Percentiles rank a stretch among this genome's conserved stretches.
Conservation (phyloP, 1,284 basidiomycete species). For the Acaromyces ingoldii region DNA sequence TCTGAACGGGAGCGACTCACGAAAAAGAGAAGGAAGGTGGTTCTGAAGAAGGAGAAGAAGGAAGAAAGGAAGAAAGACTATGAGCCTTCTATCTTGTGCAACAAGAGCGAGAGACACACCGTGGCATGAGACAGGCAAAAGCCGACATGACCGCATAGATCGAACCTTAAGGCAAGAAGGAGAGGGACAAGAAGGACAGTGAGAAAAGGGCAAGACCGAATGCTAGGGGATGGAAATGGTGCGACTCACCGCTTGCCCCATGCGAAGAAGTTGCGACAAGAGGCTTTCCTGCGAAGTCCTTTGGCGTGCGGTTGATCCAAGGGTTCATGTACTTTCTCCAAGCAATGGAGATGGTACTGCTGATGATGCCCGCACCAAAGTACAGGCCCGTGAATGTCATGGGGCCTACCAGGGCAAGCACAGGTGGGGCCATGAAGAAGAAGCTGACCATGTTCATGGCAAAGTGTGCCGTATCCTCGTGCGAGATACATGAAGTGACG, state of each 20-base stretch:
- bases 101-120: no score
- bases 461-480: conserved; percentile 58
- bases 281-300: not conserved
- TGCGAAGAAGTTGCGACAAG: conserved; percentile 2
- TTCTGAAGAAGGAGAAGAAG: no score
- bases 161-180: conserved; percentile 51
- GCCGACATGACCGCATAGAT: conserved; percentile 64
- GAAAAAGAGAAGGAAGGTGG: conserved; percentile 70
- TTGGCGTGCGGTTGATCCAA: not conserved
- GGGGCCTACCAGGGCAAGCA: conserved; percentile 67
- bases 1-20: no score
- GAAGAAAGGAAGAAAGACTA: no score
- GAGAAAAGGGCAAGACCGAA: not conserved
- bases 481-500: conserved; percentile 59
- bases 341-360: conserved; percentile 58
- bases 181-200: no score
- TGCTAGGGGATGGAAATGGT: not conserved
- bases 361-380: conserved; percentile 57
- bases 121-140: conserved; percentile 68
- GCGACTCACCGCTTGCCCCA: conserved; percentile 21
- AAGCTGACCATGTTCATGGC: conserved; percentile 73
- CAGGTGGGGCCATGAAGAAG: conserved; percentile 70
- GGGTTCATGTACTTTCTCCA: conserved; percentile 55
- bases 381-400: conserved; percentile 70
- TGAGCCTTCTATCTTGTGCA: no score